phyloP scores from a whole-genome alignment of 495 filamentous ascomycete genomes.

The Beverwykella pulmonaria region DNA sequence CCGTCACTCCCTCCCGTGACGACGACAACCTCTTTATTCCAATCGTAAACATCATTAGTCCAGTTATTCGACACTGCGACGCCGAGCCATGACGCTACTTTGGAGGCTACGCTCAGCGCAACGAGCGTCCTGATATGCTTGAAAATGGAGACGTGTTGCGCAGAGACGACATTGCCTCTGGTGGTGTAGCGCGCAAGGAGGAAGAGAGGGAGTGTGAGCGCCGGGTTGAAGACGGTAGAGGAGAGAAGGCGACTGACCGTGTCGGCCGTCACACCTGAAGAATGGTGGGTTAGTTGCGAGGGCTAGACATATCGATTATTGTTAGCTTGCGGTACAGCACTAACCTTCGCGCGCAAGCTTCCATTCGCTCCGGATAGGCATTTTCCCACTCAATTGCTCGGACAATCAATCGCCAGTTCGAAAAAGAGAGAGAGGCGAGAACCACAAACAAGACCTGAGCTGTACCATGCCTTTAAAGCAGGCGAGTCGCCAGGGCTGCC shows the following conservation, averaged over 20 bases:
- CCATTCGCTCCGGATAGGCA: slow-evolving; percentile 41
- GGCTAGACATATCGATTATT: background rate
- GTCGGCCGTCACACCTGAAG: slow-evolving; percentile 65
- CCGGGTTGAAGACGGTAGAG: slow-evolving; percentile 62
- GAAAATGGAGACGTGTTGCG: slow-evolving; percentile 52
- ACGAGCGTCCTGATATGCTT: slow-evolving; percentile 40
- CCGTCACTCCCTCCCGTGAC: slow-evolving; percentile 73
- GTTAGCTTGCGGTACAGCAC: too few species aligned
- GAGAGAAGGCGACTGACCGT: slow-evolving; percentile 57
- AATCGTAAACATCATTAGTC: slow-evolving; percentile 63
- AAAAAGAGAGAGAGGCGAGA: background rate
- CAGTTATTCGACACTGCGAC: slow-evolving; percentile 63
- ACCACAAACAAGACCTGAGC: background rate
- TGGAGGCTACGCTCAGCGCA: slow-evolving; percentile 30
- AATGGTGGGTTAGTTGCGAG: background rate
- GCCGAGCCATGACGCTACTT: slow-evolving; percentile 56
- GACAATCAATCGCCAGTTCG: background rate
- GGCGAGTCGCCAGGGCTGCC: background rate
- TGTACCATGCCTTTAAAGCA: background rate
- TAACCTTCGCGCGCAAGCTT: slow-evolving; percentile 41
- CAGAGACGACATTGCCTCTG: slow-evolving; percentile 56
- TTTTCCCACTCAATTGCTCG: background rate
- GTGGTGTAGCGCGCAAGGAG: slow-evolving; percentile 62
- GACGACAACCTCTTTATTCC: slow-evolving; percentile 68
- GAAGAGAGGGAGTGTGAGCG: slow-evolving; percentile 61